These are phyloP conservation scores for Emmonsiellopsis sp. DNA, from an alignment of 2,329 filamentous ascomycete genomes.

Conservation along the genomic window DNA sequence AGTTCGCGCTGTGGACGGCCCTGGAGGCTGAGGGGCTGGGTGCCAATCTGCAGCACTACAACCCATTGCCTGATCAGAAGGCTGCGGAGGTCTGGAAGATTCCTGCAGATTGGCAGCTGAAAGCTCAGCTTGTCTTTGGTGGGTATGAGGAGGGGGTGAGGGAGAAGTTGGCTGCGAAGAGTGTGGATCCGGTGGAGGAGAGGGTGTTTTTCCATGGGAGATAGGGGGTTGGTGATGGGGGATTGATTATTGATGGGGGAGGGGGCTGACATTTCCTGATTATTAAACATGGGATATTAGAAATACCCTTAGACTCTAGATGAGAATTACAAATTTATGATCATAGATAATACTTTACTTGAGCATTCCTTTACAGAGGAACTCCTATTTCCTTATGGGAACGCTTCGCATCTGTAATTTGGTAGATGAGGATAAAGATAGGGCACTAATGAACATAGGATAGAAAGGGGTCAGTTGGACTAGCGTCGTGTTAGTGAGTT, in stretches of 20 bases:
- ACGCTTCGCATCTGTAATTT: too few species aligned
- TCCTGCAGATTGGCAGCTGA: background rate
- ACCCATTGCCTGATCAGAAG: conserved; percentile 65
- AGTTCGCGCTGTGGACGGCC: conserved; percentile 64
- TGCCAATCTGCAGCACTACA: conserved; percentile 81
- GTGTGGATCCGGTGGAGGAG: background rate
- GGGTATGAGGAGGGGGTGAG: background rate
- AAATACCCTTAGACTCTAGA: too few species aligned
- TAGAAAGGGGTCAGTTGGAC: too few species aligned
- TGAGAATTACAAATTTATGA: too few species aligned
- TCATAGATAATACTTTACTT: too few species aligned
- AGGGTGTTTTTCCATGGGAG: background rate
- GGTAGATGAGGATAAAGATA: too few species aligned
- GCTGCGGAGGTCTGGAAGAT: conserved; percentile 47
- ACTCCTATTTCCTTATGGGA: too few species aligned
- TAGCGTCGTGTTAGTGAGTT: too few species aligned
- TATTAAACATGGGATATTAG: too few species aligned
- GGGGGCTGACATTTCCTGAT: too few species aligned
- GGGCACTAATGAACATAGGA: too few species aligned
- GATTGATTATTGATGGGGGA: background rate
- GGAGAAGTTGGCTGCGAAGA: background rate
- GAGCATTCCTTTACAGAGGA: too few species aligned
- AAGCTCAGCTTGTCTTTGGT: background rate
- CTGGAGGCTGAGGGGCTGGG: conserved; percentile 71
- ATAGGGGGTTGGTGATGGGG: conserved; percentile 33